Conservation (phyloP, 225 moss, liverwort and hornwort species). For the Sphagnum tenellum region DNA sequence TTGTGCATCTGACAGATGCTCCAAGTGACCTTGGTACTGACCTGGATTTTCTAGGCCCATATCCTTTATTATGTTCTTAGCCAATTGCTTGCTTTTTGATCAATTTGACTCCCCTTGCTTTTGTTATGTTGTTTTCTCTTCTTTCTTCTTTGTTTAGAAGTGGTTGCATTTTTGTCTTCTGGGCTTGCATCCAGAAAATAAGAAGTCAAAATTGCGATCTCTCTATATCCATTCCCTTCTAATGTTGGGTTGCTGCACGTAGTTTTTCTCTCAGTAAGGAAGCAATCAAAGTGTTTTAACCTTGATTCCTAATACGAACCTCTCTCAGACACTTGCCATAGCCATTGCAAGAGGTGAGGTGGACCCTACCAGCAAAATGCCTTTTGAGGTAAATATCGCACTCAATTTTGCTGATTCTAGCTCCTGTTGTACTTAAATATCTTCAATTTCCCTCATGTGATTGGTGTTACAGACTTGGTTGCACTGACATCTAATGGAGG, state of each 20-base stretch:
- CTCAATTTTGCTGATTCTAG: background rate
- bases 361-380: slow-evolving; percentile 67
- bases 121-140: background rate
- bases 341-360: slow-evolving; percentile 77
- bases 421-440: background rate
- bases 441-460: background rate
- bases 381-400: slow-evolving; percentile 53
- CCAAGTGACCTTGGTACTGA: slow-evolving; percentile 40
- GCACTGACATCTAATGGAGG: background rate
- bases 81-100: too few species aligned
- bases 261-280: too few species aligned
- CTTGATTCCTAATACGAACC: slow-evolving; percentile 64
- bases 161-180: background rate
- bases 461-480: too few species aligned
- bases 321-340: slow-evolving; percentile 45
- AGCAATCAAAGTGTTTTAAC: background rate
- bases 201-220: background rate
- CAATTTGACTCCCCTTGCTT: too few species aligned
- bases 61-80: slow-evolving; percentile 42
- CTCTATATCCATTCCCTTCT: background rate
- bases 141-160: background rate
- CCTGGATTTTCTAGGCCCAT: slow-evolving; percentile 90
- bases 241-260: background rate
- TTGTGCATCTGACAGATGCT: slow-evolving; percentile 66
- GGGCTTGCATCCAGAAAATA: background rate